Evolutionary conservation across 768 basidiomycete species (phyloP), one percentile per base, ranked within the genome.

Genomic region (Trametes cinnabarina): DNA sequence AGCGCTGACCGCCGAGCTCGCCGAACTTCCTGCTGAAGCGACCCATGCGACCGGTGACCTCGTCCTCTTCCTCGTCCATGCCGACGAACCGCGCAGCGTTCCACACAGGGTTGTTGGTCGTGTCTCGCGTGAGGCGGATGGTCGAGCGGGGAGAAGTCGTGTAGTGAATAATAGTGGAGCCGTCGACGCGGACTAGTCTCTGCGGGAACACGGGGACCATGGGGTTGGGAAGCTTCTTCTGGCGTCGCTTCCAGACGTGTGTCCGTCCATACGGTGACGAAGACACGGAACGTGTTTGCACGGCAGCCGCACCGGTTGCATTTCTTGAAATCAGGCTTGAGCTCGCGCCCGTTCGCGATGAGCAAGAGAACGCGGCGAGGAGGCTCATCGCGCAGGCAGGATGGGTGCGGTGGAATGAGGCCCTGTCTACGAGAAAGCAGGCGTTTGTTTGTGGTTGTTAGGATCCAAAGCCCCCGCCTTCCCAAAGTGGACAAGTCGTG

Each of bases 81-180:
- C 75, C 72, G 40, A 64, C 69, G 46, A 86, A 69, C 1, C 76
- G 74, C 3, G 82, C 81, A 2, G 88, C 83, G 67, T 91, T 90
- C 88, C 90, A 97, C 6, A 92, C 72, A 1, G 94, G 90, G 66
- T 94, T 87, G 70, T 94, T 97, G 15, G 90, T 91, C 48, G 90
- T 86, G 66, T 96, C 94, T 40, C 93, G 85, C 19, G 93, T 90
- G 46, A 95, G 78, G 35, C 86, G 82, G 44, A 92, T 81, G 35
- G 82, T 71, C 3, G 88, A 86, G 6, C 85, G 86, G 0, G 94
- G 94, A 0, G 93, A 92, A 1, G 94, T 95, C 12, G 90, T 92
- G 82, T 88, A 90, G 64, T 94, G 90, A 4, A 82, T 85, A 70
- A 92, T 93, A 1, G 89, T 90, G 25, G 90, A 88, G 11, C 94